Percentiles rank a stretch among this genome's conserved stretches.
phyloP scores from a whole-genome alignment of 1,284 basidiomycete species.

The Bjerkandera adusta region DNA sequence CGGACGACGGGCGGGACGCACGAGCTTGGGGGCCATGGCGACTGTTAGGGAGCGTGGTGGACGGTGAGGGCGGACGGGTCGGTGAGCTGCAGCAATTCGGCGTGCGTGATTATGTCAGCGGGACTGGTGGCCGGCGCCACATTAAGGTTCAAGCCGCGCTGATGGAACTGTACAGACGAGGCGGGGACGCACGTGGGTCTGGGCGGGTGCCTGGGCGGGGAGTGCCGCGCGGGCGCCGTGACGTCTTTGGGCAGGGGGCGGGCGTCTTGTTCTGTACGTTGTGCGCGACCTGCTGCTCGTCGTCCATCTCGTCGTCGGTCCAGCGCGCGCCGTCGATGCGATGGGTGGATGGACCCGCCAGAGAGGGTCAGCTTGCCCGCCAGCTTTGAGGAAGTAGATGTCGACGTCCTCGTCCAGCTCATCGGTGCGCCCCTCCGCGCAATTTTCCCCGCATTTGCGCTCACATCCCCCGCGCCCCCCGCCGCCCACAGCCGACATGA shows the following conservation, averaged over 20 bases:
- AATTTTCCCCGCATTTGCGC: conserved; percentile 12
- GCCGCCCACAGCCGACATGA: conserved; percentile 79
- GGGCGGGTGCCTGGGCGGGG: background rate
- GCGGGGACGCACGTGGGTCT: background rate
- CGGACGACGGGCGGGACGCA: conserved; percentile 34
- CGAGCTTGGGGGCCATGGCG: conserved; percentile 78
- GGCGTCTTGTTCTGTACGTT: background rate
- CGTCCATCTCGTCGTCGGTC: conserved; percentile 11
- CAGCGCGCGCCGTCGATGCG: conserved; percentile 36
- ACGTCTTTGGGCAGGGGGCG: background rate
- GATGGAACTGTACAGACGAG: conserved; percentile 50
- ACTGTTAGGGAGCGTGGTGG: conserved; percentile 25
- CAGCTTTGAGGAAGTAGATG: conserved; percentile 73
- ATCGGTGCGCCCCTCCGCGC: conserved; percentile 58
- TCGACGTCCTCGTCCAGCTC: conserved; percentile 81
- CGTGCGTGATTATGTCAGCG: conserved; percentile 17
- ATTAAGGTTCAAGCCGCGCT: conserved; percentile 53
- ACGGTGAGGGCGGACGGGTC: conserved; percentile 24
- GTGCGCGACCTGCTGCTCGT: background rate
- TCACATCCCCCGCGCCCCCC: conserved; percentile 11
- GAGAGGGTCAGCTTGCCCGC: conserved; percentile 72
- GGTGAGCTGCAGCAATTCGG: conserved; percentile 8
- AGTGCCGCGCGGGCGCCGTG: background rate
- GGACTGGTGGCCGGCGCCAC: conserved; percentile 22
- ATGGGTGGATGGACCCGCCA: conserved; percentile 79